Evolutionary conservation across 2,329 filamentous ascomycete species (phyloP).

Genomic region (Coniochaeta ligniaria): DNA sequence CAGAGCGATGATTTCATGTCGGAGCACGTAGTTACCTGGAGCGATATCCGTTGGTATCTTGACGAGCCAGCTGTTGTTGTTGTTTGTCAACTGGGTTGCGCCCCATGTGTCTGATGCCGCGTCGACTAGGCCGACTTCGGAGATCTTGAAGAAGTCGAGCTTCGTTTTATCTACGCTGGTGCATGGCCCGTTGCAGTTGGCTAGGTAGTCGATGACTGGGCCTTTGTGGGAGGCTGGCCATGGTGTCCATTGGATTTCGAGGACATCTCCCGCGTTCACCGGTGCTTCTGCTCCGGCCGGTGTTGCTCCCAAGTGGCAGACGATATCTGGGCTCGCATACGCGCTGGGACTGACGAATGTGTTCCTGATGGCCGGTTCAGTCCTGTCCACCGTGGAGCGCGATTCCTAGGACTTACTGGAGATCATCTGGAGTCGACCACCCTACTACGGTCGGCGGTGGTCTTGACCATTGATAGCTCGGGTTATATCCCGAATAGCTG

Average conservation of each 20-base stretch:
- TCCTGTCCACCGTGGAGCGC: neutral
- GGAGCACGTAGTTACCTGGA: conserved; percentile 42
- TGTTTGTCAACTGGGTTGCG: conserved; percentile 34
- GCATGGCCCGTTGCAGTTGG: conserved; percentile 22
- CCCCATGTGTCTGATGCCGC: conserved; percentile 22
- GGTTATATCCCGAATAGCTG: conserved; percentile 22
- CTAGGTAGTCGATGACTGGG: conserved; percentile 27
- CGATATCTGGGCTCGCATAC: conserved; percentile 17
- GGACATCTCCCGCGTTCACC: conserved; percentile 17
- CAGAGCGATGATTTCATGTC: conserved; percentile 39
- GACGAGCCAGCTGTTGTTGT: conserved; percentile 42
- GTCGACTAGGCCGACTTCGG: conserved; percentile 21
- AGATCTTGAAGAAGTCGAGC: conserved; percentile 22
- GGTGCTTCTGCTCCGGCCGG: conserved; percentile 17
- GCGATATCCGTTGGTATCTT: conserved; percentile 36
- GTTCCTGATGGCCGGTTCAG: conserved; percentile 10
- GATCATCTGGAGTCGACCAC: conserved; percentile 21
- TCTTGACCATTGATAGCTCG: conserved; percentile 18
- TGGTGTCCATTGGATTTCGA: conserved; percentile 19
- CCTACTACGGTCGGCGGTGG: conserved; percentile 19
- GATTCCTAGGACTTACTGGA: conserved; percentile 13
- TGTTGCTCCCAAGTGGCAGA: conserved; percentile 19
- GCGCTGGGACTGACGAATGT: conserved; percentile 16
- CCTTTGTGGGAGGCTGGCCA: conserved; percentile 21
- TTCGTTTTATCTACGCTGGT: conserved; percentile 23